phyloP scores from a whole-genome alignment of 2,329 filamentous ascomycete species.

The Sodiomyces alkalinus region DNA sequence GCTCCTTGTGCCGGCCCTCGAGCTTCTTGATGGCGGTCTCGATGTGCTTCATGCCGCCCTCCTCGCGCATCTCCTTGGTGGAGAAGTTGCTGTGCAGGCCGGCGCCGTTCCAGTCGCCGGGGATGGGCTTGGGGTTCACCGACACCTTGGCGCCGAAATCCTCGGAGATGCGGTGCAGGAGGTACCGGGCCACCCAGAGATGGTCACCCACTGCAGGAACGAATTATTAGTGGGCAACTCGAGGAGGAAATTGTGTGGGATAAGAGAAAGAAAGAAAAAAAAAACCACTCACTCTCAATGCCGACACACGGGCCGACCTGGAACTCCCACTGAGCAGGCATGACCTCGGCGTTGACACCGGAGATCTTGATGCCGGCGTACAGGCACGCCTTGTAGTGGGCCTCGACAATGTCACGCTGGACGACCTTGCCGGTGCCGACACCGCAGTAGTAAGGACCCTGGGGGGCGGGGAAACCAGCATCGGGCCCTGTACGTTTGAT shows the following conservation, averaged over 20 bases:
- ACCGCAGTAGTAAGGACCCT: slow-evolving; percentile 84
- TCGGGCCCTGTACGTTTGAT: too few relatives aligned
- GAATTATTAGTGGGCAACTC: too few relatives aligned
- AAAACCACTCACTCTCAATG: slow-evolving; percentile 52
- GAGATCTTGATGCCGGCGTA: slow-evolving; percentile 82
- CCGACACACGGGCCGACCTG: slow-evolving; percentile 84
- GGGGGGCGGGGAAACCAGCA: slow-evolving; percentile 85
- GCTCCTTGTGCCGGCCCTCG: slow-evolving; percentile 61
- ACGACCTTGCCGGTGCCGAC: slow-evolving; percentile 94
- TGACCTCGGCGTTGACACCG: slow-evolving; percentile 97
- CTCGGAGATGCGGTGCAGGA: slow-evolving; percentile 80
- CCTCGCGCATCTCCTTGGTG: slow-evolving; percentile 71
- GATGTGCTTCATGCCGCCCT: slow-evolving; percentile 87
- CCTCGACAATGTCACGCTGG: slow-evolving; percentile 94
- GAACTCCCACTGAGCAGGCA: slow-evolving; percentile 97
- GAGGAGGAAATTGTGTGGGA: slow-evolving; percentile 10
- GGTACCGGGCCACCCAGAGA: slow-evolving; percentile 76
- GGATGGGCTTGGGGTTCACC: slow-evolving; percentile 88
- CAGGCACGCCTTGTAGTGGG: slow-evolving; percentile 61
- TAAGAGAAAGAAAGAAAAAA: neutral
- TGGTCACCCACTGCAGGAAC: slow-evolving; percentile 65
- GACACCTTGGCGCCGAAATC: slow-evolving; percentile 95
- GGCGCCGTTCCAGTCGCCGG: slow-evolving; percentile 79
- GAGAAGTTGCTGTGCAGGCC: slow-evolving; percentile 93
- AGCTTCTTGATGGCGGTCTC: slow-evolving; percentile 77